These are phyloP conservation scores for Litsea cubeba DNA, from an alignment of 164 flowering plant species.

Conservation along the genomic window DNA sequence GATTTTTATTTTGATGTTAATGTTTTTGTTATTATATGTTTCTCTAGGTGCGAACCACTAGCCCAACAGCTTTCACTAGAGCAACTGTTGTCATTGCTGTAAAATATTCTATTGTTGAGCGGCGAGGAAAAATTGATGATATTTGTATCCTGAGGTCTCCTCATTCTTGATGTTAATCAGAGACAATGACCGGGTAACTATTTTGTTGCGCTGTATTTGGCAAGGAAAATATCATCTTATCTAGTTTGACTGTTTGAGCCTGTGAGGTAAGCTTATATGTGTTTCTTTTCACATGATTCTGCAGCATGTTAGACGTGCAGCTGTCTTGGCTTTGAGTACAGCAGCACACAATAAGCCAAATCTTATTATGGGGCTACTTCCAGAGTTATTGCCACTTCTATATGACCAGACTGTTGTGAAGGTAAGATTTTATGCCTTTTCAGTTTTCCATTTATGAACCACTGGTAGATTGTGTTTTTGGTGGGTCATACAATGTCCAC, in stretches of 20 bases:
- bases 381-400: slow-evolving; percentile 85
- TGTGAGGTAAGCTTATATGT: background rate
- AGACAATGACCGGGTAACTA: slow-evolving; percentile 83
- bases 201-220: background rate
- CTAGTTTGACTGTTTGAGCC: background rate
- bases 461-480: background rate
- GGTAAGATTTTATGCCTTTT: slow-evolving; percentile 36
- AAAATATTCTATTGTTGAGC: slow-evolving; percentile 92
- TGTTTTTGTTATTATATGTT: background rate
- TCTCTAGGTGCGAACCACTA: slow-evolving; percentile 64
- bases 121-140: slow-evolving; percentile 93
- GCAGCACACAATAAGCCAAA: slow-evolving; percentile 99
- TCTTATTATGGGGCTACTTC: slow-evolving; percentile 87
- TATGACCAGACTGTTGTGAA: slow-evolving; percentile 95
- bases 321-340: slow-evolving; percentile 92
- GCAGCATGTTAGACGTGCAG: slow-evolving; percentile 99
- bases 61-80: slow-evolving; percentile 88
- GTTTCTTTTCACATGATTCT: slow-evolving; percentile 7
- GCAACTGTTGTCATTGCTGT: slow-evolving; percentile 96
- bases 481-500: background rate
- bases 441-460: background rate
- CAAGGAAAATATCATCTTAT: background rate
- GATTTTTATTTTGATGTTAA: background rate
- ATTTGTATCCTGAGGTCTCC: slow-evolving; percentile 84
- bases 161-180: slow-evolving; percentile 90